Evolutionary conservation across 768 basidiomycete genomes (phyloP).

Genomic region (Inosperma sp.): DNA sequence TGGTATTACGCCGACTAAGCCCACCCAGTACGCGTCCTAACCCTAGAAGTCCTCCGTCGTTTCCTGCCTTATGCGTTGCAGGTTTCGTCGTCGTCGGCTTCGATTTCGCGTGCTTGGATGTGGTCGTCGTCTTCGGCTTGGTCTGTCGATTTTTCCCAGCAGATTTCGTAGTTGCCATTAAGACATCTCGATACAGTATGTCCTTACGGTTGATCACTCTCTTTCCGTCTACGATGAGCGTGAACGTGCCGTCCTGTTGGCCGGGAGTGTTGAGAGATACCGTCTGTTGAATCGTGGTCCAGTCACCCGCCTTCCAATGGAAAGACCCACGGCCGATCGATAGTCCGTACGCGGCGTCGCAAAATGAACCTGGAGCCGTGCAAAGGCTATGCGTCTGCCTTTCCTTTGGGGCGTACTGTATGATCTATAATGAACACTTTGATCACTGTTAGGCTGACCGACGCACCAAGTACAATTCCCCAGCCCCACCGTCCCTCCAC

Average conservation of each 20-base stretch:
- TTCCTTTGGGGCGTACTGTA: conserved; percentile 71
- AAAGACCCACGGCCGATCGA: conserved; percentile 75
- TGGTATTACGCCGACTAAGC: conserved; percentile 1
- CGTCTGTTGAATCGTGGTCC: conserved; percentile 71
- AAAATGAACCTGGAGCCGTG: conserved; percentile 52
- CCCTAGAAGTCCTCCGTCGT: conserved; percentile 14
- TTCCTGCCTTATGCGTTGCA: conserved; percentile 7
- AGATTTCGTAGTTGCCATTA: conserved; percentile 4
- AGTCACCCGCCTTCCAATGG: conserved; percentile 52
- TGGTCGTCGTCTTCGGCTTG: conserved; percentile 12
- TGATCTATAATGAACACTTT: neutral
- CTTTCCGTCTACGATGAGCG: conserved; percentile 58
- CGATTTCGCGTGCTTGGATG: conserved; percentile 2
- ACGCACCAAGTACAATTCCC: conserved; percentile 73
- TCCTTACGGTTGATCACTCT: conserved; percentile 50
- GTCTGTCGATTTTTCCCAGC: conserved; percentile 5
- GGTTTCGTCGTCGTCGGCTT: conserved; percentile 12
- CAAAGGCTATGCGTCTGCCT: conserved; percentile 62
- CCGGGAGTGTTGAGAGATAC: conserved; percentile 75
- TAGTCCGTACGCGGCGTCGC: conserved; percentile 63
- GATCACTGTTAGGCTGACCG: neutral
- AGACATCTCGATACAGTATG: conserved; percentile 55
- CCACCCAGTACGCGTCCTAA: conserved; percentile 20
- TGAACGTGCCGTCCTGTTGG: conserved; percentile 58
- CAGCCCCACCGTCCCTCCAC: conserved; percentile 66